Evolutionary conservation across 495 filamentous ascomycete species (phyloP), one percentile per base, ranked within the genome.

Genomic region (Penicillium canariense): DNA sequence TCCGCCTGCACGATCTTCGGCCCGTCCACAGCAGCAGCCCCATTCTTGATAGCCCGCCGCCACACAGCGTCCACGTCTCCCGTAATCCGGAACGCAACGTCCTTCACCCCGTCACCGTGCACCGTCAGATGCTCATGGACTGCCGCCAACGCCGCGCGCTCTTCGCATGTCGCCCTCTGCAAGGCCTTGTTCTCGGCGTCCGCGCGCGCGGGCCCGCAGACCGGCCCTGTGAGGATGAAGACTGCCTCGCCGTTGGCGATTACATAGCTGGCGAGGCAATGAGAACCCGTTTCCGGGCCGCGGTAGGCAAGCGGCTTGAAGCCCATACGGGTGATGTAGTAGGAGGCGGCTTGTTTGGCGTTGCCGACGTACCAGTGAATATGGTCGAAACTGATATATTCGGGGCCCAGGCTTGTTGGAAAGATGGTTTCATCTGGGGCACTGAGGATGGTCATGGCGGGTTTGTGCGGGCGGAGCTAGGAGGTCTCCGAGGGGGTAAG

Each of bases 341-440:
- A 93, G 25, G 84, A 78, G 12, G 89, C 88, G 0, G 87, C 86
- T 73, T 92, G 88, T 66, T 91, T 93, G 48, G 90, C 88, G 66
- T 95, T 93, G 49, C 88, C 88, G 12, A 94, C 90, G 63, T 86
- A 94, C 88, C 89, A 93, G 52, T 84, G 83, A 46, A 91, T 75
- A 60, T 93, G 87, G 70, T 91, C 85, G 59, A 91, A 93, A 61
- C 87, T 87, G 32, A 80, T 77, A 70, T 88, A 90, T 34, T 66
- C 66, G 1, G 61, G 66, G 15, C 65, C 65, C 25, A 67, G 28
- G 25, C 57, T 45, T 2, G 66, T 56, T 12, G 66, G 58, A 39
- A 64, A 61, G 43, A 61, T 58, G n/a, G 49, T 47, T 18, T 61
- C 55, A 31, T 55, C 52, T 18, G 46, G 36, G 50, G 38, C 26